Evolutionary conservation across 768 basidiomycete genomes (phyloP).

Genomic region (Lactarius quietus): DNA sequence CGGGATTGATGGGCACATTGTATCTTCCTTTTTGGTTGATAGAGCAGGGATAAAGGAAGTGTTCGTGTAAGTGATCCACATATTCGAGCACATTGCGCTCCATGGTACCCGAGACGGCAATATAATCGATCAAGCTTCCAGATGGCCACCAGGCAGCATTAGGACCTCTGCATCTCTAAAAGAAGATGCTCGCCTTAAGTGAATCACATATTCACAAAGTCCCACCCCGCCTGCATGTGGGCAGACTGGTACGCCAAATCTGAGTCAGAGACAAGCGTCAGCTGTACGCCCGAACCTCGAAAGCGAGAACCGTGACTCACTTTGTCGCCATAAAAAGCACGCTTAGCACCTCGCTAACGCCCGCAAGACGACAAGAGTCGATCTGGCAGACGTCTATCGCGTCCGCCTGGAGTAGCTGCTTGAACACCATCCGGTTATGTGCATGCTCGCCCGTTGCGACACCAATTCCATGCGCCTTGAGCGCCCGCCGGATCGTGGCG

Average conservation of each 20-base stretch:
- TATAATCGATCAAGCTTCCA: conserved; percentile 83
- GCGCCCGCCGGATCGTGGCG: conserved; percentile 70
- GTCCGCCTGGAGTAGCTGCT: conserved; percentile 84
- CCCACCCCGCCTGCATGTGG: conserved; percentile 96
- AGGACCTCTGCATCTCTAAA: conserved; percentile 1
- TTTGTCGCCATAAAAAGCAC: conserved; percentile 90
- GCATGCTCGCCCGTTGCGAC: conserved; percentile 95
- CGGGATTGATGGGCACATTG: conserved; percentile 72
- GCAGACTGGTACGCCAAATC: conserved; percentile 81
- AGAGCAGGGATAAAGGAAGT: conserved; percentile 84
- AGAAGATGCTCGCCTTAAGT: conserved; percentile 49
- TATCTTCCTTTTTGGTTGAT: conserved; percentile 85
- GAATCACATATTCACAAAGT: conserved; percentile 88
- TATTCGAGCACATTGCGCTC: conserved; percentile 92
- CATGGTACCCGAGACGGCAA: conserved; percentile 87
- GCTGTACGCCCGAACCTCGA: background rate
- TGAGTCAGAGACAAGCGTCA: conserved; percentile 29
- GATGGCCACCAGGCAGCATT: background rate
- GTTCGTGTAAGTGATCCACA: conserved; percentile 90
- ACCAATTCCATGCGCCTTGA: conserved; percentile 77
- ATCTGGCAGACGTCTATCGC: conserved; percentile 96
- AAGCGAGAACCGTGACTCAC: conserved; percentile 33
- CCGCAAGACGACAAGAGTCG: conserved; percentile 90
- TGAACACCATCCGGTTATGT: conserved; percentile 94
- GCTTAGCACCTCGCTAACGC: conserved; percentile 89